A percentile compares a stretch with the other conserved stretches of the same genome.
phyloP scores from a whole-genome alignment of 192 early-diverging fungal species.

The Paraglomus brasilianum region DNA sequence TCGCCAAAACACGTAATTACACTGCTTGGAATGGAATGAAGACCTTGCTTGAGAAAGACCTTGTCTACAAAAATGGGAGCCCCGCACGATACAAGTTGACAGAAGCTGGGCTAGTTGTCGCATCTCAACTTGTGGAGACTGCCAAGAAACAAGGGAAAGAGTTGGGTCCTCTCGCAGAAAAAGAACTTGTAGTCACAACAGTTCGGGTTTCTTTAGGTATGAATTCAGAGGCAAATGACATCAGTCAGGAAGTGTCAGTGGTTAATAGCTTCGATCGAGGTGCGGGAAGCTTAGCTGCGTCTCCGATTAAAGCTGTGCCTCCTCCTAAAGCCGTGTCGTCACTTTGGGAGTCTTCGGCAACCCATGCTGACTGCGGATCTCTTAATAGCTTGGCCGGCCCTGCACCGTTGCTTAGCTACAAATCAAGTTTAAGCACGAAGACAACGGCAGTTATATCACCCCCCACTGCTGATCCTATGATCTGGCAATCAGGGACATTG shows the following conservation, averaged over 20 bases:
- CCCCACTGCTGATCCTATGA: constrained; percentile 32
- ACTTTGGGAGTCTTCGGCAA: too few relatives aligned
- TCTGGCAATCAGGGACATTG: constrained; percentile 45
- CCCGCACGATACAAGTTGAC: constrained; percentile 68
- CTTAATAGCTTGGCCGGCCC: too few relatives aligned
- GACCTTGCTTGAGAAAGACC: constrained; percentile 65
- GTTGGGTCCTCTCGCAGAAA: not conserved
- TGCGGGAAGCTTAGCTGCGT: too few relatives aligned
- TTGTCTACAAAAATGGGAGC: constrained; percentile 62
- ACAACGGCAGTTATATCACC: not conserved
- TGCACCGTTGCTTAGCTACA: too few relatives aligned
- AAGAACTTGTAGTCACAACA: too few relatives aligned
- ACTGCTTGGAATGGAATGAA: constrained; percentile 80
- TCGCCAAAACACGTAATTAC: constrained; percentile 48
- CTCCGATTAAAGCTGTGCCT: too few relatives aligned
- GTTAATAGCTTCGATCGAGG: too few relatives aligned
- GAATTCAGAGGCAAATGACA: too few relatives aligned
- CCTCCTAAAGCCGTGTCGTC: too few relatives aligned
- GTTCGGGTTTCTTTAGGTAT: too few relatives aligned
- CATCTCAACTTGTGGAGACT: constrained; percentile 45
- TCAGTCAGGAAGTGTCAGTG: too few relatives aligned
- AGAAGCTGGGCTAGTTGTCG: constrained; percentile 67
- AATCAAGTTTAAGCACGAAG: not conserved
- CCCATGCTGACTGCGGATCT: too few relatives aligned
- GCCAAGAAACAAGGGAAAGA: constrained; percentile 36